These are phyloP conservation scores for Lupinus albus DNA, from an alignment of 306 rosid species.

Conservation along the genomic window DNA sequence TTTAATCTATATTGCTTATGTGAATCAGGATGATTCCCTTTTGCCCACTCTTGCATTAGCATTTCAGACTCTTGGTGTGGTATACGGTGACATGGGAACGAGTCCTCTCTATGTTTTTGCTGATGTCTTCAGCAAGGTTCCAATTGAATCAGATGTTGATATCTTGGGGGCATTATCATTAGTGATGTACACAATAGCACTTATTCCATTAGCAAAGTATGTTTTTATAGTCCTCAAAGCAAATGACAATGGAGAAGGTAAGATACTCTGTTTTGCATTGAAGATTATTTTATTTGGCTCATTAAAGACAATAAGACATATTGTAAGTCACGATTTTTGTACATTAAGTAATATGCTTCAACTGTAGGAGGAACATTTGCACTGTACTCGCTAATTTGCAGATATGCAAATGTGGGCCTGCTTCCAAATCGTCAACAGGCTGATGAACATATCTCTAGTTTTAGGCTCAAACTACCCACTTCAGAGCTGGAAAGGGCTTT, in stretches of 20 bases:
- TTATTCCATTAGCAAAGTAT: conserved; percentile 86
- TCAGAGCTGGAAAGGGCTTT: conserved; percentile 92
- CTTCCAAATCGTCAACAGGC: conserved; percentile 92
- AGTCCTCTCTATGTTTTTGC: conserved; percentile 93
- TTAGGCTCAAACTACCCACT: conserved; percentile 87
- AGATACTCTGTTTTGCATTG: too few species aligned
- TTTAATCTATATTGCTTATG: conserved; percentile 36
- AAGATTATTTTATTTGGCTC: conserved; percentile 33
- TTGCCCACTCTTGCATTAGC: conserved; percentile 75
- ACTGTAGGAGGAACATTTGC: conserved; percentile 97
- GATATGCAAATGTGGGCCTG: conserved; percentile 84
- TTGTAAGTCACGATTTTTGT: conserved; percentile 3
- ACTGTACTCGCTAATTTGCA: conserved; percentile 88
- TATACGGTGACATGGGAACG: conserved; percentile 96
- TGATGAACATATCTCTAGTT: conserved; percentile 88
- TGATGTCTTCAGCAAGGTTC: conserved; percentile 90
- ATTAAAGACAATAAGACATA: conserved; percentile 25
- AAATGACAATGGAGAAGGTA: conserved; percentile 97
- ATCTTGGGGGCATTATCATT: conserved; percentile 92
- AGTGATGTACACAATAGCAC: conserved; percentile 88
- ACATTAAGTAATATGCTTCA: conserved; percentile 34
- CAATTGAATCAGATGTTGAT: conserved; percentile 66
- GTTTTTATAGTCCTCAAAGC: conserved; percentile 94
- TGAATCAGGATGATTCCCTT: conserved; percentile 63
- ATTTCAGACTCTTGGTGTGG: conserved; percentile 96